phyloP scores from a whole-genome alignment of 345 rosid species.

The Fremontodendron californicum region DNA sequence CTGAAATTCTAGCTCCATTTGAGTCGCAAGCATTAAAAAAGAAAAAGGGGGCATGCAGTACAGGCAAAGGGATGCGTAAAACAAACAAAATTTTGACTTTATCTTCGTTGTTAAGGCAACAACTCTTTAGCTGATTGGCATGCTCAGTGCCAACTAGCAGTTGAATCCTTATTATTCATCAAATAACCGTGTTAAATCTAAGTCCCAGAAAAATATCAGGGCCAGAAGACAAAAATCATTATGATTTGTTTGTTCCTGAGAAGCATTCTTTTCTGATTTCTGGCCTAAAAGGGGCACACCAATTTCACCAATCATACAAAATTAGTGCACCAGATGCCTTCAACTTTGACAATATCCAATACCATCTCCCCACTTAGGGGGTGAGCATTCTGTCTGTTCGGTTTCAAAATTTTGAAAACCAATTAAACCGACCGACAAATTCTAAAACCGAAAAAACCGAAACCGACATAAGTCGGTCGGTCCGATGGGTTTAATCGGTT shows the following conservation, averaged over 20 bases:
- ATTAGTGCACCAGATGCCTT: background rate
- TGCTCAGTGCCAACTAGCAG: background rate
- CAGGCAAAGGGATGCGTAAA: background rate
- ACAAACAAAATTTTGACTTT: background rate
- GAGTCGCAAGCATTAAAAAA: background rate
- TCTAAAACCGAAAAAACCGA: too few species aligned
- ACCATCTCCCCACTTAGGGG: too few species aligned
- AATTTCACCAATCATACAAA: background rate
- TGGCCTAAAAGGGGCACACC: background rate
- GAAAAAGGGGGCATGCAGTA: background rate
- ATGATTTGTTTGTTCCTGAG: too few species aligned
- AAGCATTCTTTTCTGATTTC: background rate
- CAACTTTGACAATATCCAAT: background rate
- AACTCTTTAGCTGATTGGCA: background rate
- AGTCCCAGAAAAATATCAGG: background rate
- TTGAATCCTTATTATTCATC: background rate
- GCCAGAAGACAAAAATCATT: too few species aligned
- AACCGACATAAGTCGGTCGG: too few species aligned
- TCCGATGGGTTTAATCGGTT: too few species aligned
- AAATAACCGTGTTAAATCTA: background rate
- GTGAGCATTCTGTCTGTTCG: too few species aligned
- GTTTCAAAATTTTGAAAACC: too few species aligned
- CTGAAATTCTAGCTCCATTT: background rate
- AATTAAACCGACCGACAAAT: too few species aligned
- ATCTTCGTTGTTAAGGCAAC: slow-evolving; percentile 4